Conservation (phyloP, 140 eudicot species). For the Oenanthe javanica region DNA sequence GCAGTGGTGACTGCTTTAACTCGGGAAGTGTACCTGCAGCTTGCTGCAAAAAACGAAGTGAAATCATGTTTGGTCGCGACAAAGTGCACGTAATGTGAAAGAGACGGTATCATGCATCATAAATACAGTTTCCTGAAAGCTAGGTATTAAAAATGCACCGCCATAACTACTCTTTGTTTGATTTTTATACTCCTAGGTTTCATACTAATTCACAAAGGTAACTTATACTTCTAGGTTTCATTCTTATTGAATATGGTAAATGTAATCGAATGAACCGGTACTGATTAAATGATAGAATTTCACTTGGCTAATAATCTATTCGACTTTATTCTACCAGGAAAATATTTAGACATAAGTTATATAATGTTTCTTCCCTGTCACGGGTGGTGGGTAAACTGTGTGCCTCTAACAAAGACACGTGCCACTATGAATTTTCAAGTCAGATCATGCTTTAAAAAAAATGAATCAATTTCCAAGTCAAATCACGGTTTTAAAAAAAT, state of each 20-base stretch:
- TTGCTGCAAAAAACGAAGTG: slow-evolving; percentile 42
- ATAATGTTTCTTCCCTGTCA: neutral
- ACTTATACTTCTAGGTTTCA: neutral
- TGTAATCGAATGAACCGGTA: neutral
- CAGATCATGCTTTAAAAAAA: too few relatives aligned
- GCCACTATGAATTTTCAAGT: neutral
- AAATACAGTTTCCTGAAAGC: neutral
- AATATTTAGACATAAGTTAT: neutral
- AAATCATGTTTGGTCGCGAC: neutral
- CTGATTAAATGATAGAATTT: neutral
- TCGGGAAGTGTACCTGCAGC: slow-evolving; percentile 53
- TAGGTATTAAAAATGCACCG: neutral
- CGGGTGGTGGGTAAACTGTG: neutral
- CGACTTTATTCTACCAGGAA: neutral
- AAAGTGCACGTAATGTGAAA: neutral
- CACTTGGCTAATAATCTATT: neutral
- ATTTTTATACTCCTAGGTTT: neutral
- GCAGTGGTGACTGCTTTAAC: slow-evolving; percentile 51
- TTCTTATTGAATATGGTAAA: neutral
- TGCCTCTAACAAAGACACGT: neutral
- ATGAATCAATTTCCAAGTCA: neutral
- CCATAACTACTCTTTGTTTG: neutral
- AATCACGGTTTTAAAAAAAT: neutral
- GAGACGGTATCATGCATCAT: neutral
- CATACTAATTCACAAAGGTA: neutral